Conservation (phyloP, 441 rosid species). For the Populus tomentosa region DNA sequence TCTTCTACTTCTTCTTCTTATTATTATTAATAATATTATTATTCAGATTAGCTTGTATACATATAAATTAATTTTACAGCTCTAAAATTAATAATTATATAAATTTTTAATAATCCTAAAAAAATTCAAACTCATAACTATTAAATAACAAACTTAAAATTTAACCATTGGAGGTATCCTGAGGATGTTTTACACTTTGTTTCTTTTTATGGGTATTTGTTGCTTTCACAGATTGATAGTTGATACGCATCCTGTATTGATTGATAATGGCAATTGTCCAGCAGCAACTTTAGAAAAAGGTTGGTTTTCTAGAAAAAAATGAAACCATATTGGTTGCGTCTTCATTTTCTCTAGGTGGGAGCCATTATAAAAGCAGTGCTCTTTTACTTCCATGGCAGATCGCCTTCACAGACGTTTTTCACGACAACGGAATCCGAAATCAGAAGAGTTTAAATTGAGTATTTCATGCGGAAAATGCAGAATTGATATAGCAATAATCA, state of each 20-base stretch:
- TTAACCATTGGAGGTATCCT: accelerated
- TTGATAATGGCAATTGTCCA: too few relatives aligned
- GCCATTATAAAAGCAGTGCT: neutral
- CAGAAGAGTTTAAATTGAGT: too few relatives aligned
- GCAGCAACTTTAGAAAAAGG: neutral
- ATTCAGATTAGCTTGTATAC: accelerated
- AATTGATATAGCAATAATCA: too few relatives aligned
- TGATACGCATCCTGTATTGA: too few relatives aligned
- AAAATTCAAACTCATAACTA: accelerated
- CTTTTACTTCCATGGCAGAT: neutral
- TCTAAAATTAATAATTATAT: accelerated
- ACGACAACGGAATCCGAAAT: neutral
- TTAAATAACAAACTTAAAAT: accelerated
- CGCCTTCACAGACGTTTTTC: neutral
- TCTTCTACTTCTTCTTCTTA: too few relatives aligned
- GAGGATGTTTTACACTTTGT: accelerated
- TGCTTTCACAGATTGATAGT: too few relatives aligned
- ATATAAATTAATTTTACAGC: accelerated
- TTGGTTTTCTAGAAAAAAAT: neutral
- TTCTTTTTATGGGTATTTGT: too few relatives aligned
- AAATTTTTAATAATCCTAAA: accelerated
- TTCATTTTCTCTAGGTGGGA: slow-evolving; percentile 2
- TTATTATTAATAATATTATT: too few relatives aligned
- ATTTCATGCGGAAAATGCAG: too few relatives aligned
- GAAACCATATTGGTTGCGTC: neutral